Evolutionary conservation across 768 basidiomycete species (phyloP).

Genomic region (Suillus variegatus): DNA sequence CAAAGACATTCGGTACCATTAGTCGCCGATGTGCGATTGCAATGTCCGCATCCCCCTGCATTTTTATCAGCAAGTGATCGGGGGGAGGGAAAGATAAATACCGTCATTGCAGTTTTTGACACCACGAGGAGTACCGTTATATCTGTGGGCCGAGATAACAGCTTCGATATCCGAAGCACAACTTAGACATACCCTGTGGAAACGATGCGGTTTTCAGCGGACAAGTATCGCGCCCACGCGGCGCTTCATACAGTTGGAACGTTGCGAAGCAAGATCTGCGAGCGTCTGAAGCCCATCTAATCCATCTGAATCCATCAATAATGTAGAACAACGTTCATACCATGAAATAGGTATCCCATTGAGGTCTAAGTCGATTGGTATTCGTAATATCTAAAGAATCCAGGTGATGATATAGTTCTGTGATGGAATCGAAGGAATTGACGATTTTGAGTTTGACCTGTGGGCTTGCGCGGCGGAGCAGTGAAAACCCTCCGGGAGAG

Average conservation of each 20-base stretch:
- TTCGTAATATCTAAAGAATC: constrained; percentile 70
- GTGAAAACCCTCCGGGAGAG: constrained; percentile 18
- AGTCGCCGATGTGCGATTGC: constrained; percentile 56
- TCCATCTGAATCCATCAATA: constrained; percentile 11
- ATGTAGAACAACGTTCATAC: constrained; percentile 39
- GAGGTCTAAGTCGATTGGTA: constrained; percentile 76
- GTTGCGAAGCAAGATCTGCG: constrained; percentile 83
- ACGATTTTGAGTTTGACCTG: constrained; percentile 60
- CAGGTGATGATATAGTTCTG: constrained; percentile 62
- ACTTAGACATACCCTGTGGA: constrained; percentile 64
- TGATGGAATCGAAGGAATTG: constrained; percentile 61
- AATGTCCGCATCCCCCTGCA: constrained; percentile 86
- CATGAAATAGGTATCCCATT: constrained; percentile 99
- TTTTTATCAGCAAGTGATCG: constrained; percentile 52
- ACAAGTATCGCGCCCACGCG: constrained; percentile 95
- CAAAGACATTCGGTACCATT: constrained; percentile 82
- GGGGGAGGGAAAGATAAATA: not conserved
- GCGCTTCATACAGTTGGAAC: constrained; percentile 97
- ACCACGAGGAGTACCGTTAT: constrained; percentile 95
- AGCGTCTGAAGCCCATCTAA: constrained; percentile 56
- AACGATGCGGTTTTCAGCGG: constrained; percentile 74
- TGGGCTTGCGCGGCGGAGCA: constrained; percentile 27
- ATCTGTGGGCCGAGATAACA: constrained; percentile 44
- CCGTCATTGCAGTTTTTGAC: constrained; percentile 76
- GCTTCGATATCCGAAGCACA: not conserved